Conservation (phyloP, 306 rosid genomes). For the Vigna radiata region DNA sequence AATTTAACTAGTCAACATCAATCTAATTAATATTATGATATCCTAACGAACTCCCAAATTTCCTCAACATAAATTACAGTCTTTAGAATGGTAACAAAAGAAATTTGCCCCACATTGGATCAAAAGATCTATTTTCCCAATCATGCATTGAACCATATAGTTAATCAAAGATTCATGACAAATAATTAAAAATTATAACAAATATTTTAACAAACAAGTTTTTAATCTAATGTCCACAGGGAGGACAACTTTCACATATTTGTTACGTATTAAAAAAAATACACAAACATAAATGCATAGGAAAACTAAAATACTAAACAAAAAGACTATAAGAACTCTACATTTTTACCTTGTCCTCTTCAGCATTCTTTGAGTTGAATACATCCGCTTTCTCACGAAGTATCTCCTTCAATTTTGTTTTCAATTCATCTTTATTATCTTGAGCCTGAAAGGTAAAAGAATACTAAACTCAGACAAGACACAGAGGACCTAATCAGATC, state of each 20-base stretch:
- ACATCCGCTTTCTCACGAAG: constrained; percentile 90
- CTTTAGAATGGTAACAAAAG: neutral
- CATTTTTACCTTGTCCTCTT: constrained; percentile 75
- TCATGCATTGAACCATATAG: too few species aligned
- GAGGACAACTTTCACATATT: constrained; percentile 10
- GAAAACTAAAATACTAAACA: constrained; percentile 28
- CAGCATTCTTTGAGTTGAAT: constrained; percentile 69
- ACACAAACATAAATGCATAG: constrained; percentile 21
- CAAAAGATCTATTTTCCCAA: too few species aligned
- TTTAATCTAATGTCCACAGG: neutral
- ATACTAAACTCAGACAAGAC: constrained; percentile 6
- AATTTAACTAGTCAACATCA: neutral
- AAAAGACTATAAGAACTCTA: neutral
- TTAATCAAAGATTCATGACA: neutral
- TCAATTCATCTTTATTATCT: constrained; percentile 86
- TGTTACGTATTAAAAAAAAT: neutral
- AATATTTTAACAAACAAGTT: neutral
- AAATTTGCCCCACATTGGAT: neutral
- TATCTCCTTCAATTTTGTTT: constrained; percentile 74
- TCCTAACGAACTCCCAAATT: neutral
- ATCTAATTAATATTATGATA: neutral
- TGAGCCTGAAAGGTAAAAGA: constrained; percentile 53
- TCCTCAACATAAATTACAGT: neutral
- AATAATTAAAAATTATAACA: neutral
- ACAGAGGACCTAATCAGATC: constrained; percentile 20